A percentile compares a stretch with the other conserved stretches of the same genome.
Evolutionary conservation across 768 basidiomycete genomes (phyloP).

Genomic region (Trametes cingulata): DNA sequence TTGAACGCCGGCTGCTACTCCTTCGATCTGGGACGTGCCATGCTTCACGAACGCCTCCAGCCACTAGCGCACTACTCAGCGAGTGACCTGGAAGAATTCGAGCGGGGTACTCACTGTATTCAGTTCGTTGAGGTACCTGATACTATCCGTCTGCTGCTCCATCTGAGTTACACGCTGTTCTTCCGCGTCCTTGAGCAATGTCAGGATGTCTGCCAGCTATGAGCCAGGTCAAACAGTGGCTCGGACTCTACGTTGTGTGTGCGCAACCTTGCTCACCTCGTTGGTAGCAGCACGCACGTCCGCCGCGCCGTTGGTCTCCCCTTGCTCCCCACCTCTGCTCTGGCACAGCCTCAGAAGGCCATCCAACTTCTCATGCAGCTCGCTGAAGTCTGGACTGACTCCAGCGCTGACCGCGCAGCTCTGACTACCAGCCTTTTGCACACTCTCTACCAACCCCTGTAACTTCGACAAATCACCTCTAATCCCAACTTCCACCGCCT

Average conservation of each 20-base stretch:
- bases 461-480: conserved; percentile 18
- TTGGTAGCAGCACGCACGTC: not conserved
- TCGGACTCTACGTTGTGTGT: no score
- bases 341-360: conserved; percentile 33
- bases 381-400: conserved; percentile 26
- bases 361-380: conserved; percentile 41
- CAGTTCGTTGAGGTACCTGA: conserved; percentile 77
- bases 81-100: not conserved
- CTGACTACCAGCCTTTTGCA: not conserved
- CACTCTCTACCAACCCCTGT: conserved; percentile 23
- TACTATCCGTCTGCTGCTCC: conserved; percentile 73
- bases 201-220: conserved; percentile 48
- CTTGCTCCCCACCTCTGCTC: not conserved
- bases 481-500: conserved; percentile 43
- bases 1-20: conserved; percentile 59
- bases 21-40: conserved; percentile 71
- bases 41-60: conserved; percentile 80
- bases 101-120: conserved; percentile 51
- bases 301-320: not conserved
- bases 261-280: not conserved
- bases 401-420: not conserved
- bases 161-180: conserved; percentile 48
- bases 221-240: not conserved
- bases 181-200: conserved; percentile 49
- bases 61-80: conserved; percentile 51